A percentile compares a stretch with the other conserved stretches of the same genome.
Conservation (phyloP, 208 protist species). For the Acanthamoeba castellanii region DNA sequence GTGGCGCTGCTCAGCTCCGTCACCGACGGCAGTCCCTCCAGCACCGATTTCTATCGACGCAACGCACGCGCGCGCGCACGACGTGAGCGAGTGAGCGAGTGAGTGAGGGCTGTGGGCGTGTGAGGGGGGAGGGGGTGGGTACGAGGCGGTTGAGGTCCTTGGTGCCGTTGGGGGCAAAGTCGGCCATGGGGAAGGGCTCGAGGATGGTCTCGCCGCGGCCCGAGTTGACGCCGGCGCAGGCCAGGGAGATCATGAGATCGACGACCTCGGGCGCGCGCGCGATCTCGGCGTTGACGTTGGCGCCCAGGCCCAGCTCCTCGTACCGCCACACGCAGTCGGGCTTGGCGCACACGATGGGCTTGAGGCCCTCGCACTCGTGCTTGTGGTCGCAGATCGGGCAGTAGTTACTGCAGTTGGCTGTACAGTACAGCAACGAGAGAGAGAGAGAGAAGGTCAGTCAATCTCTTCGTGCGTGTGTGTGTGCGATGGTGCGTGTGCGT, state of each 20-base stretch:
- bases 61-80: background rate
- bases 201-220: slow-evolving; percentile 73
- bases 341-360: slow-evolving; percentile 69
- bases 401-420: slow-evolving; percentile 71
- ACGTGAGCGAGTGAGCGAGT: background rate
- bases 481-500: background rate
- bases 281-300: slow-evolving; percentile 69
- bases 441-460: too few species aligned
- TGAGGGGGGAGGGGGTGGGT: background rate
- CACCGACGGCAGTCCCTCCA: slow-evolving; percentile 31
- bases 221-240: slow-evolving; percentile 18
- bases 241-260: slow-evolving; percentile 80
- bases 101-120: background rate
- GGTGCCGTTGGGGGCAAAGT: slow-evolving; percentile 8
- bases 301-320: slow-evolving; percentile 65
- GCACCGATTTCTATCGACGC: slow-evolving; percentile 5
- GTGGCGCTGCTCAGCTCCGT: slow-evolving; percentile 6
- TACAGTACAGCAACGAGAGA: background rate
- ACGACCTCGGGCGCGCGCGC: slow-evolving; percentile 77
- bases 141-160: slow-evolving; percentile 52
- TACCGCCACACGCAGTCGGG: slow-evolving; percentile 60
- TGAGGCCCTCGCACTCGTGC: slow-evolving; percentile 66
- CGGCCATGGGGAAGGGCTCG: slow-evolving; percentile 75
- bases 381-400: slow-evolving; percentile 61
- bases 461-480: too few species aligned